Evolutionary conservation across 306 rosid species (phyloP), one percentile per base, ranked within the genome.

Genomic region (Trifolium subterraneum): DNA sequence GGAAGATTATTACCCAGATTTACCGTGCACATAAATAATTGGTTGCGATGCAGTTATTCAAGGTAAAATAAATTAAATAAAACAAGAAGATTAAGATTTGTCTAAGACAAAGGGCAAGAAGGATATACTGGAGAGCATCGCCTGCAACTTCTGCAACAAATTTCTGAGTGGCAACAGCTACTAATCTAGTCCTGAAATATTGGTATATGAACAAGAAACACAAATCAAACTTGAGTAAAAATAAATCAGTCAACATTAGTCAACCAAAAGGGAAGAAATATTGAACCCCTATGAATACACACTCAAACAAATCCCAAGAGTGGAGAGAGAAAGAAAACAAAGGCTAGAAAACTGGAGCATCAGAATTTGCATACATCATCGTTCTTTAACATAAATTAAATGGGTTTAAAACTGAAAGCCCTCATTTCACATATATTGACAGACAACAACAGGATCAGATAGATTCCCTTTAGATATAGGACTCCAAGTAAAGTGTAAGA

Each of bases 121-220:
- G 29, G 75, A 76, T 89, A 77, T 91, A 87, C 93, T 76, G 88
- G 70, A 89, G 93, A 51, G 92, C 91, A 76, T 88, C 90, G 18
- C 83, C 88, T 15, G 96, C 96, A 76, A 92, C 91, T 81, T 89
- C 97, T 29, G 91, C 92, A 35, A 92, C 96, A 83, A 92, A 92
- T 83, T 89, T 92, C 84, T 92, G 96, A 7, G 93, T 87, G 65
- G 97, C 97, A 75, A 89, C 93, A 61, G 93, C 97, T 47, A 92
- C 96, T 65, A 89, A 78, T 75, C 97, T 86, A 70, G 89, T 87
- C 84, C 96, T 92, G 90, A 59, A 47, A 83, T 27, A 62, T 20
- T 4, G 48, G 47, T 1, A 68, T 20, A 71, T 16, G 15, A 45
- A 71, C n/a, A n/a, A n/a, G n/a, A n/a, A n/a, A n/a, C n/a, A n/a